Percentiles rank a stretch among this genome's conserved stretches.
Conservation (phyloP, 2,329 filamentous ascomycete species). For the Lachnellula arida region DNA sequence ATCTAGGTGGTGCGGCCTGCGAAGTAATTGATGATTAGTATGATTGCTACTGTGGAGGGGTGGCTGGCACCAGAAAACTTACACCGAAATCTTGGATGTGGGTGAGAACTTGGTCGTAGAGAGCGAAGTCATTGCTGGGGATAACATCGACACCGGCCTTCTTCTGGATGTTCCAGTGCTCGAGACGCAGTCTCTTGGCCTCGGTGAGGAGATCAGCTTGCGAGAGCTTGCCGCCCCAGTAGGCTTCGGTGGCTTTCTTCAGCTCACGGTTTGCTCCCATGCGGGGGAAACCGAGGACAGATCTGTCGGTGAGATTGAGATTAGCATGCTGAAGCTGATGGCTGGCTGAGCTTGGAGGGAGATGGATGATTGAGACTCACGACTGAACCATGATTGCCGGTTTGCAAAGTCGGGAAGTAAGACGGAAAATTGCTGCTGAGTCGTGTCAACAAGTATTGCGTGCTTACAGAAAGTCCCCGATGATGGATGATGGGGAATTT, state of each 20-base stretch:
- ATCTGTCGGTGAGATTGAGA: slow-evolving; percentile 20
- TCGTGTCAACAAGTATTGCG: slow-evolving; percentile 17
- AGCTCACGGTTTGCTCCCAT: slow-evolving; percentile 98
- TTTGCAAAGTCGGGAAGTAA: slow-evolving; percentile 9
- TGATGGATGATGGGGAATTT: slow-evolving; percentile 4
- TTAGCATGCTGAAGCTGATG: slow-evolving; percentile 9
- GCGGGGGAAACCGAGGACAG: slow-evolving; percentile 96
- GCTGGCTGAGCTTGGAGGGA: background rate
- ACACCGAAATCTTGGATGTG: slow-evolving; percentile 98
- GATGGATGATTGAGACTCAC: slow-evolving; percentile 36
- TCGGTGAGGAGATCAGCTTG: slow-evolving; percentile 86
- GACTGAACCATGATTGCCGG: slow-evolving; percentile 54
- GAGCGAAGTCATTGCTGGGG: slow-evolving; percentile 98
- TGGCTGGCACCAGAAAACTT: slow-evolving; percentile 37
- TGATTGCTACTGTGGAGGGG: slow-evolving; percentile 11
- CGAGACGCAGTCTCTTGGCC: slow-evolving; percentile 93
- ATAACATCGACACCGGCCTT: slow-evolving; percentile 96
- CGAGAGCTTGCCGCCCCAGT: slow-evolving; percentile 92
- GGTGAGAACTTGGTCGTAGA: slow-evolving; percentile 96
- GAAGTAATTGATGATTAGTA: background rate
- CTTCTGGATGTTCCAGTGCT: slow-evolving; percentile 99
- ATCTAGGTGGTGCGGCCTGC: slow-evolving; percentile 86
- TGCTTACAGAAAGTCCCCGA: slow-evolving; percentile 13
- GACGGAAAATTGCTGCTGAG: slow-evolving; percentile 10
- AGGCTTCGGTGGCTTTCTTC: slow-evolving; percentile 99